Base-by-base conservation (phyloP, 225 moss, liverwort and hornwort species). In the Physcomitrium patens region DNA sequence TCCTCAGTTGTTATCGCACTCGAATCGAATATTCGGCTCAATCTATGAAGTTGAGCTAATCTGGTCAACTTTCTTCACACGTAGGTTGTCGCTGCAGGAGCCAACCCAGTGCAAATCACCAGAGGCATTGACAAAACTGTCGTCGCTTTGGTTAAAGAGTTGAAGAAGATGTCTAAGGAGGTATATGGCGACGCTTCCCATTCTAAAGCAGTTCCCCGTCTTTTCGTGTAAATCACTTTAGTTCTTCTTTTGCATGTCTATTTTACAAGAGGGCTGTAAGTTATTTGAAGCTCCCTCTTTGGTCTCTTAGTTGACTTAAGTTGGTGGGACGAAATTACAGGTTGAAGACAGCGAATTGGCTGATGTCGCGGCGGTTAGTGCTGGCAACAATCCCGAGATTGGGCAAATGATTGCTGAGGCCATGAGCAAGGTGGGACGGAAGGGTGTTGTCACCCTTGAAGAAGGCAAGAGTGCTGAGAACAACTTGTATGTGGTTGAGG, bases 381-480 rank as follows among this genome's bases (percentile, higher is more conserved):
- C 97, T 12, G 97, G 97, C 41, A 97, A 97, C 31, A 90, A 93
- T 18, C 22, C 83, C 12, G 97, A 97, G 82, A 87, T 97, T 10
- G 97, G 97, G 15, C 82, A 90, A 57, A 97, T 97, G 97, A 97
- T 97, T 69, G 97, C 97, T 0, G 90, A 94, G 60, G 97, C 97
- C 18, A 97, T 97, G 97, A 82, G 86, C 76, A 97, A 89, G 80
- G 94, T 97, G 65, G 97, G 97, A 56, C 81, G 97, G 14, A 94
- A 73, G 71, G 94, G 97, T 68, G 97, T 97, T 2, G 94, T 97
- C 9, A 97, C 91, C 31, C 60, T 97, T 65, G 97, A 97, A 70
- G 97, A 97, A 77, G 97, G 97, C 53, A 97, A 91, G 85, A 97
- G 97, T 67, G 97, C 97, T 1, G 97, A 97, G 59, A 97, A 91